Evolutionary conservation across 257 asterid species (phyloP).

Genomic region (Fraxinus pennsylvanica): DNA sequence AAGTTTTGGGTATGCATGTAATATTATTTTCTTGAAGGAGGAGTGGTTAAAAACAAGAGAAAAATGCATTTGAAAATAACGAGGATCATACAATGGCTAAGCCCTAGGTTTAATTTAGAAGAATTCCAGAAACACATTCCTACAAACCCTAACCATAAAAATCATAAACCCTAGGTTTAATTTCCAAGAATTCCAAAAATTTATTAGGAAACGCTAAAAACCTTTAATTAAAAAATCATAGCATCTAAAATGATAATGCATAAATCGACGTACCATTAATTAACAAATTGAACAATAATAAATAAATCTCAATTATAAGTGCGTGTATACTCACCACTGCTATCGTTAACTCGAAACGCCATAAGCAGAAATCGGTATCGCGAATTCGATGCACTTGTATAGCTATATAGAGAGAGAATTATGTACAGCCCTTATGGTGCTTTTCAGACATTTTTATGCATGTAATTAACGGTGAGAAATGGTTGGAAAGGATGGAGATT

Average conservation of each 20-base stretch:
- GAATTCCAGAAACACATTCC: neutral
- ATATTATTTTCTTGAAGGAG: too few relatives aligned
- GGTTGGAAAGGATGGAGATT: neutral
- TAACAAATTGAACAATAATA: neutral
- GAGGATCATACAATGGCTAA: too few relatives aligned
- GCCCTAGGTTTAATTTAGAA: too few relatives aligned
- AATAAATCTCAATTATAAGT: neutral
- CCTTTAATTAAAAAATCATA: neutral
- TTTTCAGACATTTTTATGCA: neutral
- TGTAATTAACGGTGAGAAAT: neutral
- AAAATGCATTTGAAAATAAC: too few relatives aligned
- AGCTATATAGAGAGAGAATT: neutral
- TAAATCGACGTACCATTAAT: neutral
- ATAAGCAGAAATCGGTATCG: constrained; percentile 2
- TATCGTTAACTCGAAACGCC: constrained; percentile 32
- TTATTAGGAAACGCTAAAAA: neutral
- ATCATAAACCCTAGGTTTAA: neutral
- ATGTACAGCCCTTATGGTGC: neutral
- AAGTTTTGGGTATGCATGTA: too few relatives aligned
- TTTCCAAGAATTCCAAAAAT: neutral
- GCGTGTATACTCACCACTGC: constrained; percentile 35
- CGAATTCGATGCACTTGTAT: neutral
- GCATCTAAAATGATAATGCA: neutral
- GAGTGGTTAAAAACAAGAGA: too few relatives aligned
- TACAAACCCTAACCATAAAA: neutral